These are phyloP conservation scores for Colletotrichum sp. DNA, from an alignment of 2,329 filamentous ascomycete species.

Conservation along the genomic window DNA sequence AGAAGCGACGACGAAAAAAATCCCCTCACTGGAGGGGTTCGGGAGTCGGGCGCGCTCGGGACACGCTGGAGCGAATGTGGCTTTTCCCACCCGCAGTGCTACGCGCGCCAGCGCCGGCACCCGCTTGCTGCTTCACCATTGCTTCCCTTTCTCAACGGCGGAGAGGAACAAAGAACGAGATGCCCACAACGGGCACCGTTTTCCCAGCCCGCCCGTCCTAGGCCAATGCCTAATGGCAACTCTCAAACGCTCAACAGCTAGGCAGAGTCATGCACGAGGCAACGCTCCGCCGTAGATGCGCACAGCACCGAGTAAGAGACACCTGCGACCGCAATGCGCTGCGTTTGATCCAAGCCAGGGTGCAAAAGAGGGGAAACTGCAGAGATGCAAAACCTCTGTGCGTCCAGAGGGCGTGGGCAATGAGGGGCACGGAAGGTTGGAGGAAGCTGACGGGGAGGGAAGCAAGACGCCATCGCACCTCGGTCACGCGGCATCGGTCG, in stretches of 20 bases:
- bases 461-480: slow-evolving; percentile 13
- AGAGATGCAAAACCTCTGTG: slow-evolving; percentile 1
- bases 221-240: neutral
- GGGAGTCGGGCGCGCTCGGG: neutral
- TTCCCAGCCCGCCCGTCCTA: neutral
- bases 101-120: neutral
- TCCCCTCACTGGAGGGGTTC: neutral
- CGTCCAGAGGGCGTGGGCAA: neutral
- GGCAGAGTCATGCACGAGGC: neutral
- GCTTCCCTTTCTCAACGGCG: neutral
- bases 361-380: neutral
- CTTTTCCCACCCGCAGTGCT: slow-evolving; percentile 3
- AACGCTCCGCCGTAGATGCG: neutral
- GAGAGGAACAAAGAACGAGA: neutral
- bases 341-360: neutral
- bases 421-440: slow-evolving; percentile 6
- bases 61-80: neutral
- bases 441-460: neutral
- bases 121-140: slow-evolving; percentile 5
- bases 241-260: neutral
- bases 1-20: neutral
- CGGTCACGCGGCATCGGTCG: slow-evolving; percentile 5
- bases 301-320: neutral
- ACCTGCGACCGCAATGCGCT: neutral
- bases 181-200: slow-evolving; percentile 5